phyloP scores from a whole-genome alignment of 768 basidiomycete genomes.

The Lentinus brumalis region DNA sequence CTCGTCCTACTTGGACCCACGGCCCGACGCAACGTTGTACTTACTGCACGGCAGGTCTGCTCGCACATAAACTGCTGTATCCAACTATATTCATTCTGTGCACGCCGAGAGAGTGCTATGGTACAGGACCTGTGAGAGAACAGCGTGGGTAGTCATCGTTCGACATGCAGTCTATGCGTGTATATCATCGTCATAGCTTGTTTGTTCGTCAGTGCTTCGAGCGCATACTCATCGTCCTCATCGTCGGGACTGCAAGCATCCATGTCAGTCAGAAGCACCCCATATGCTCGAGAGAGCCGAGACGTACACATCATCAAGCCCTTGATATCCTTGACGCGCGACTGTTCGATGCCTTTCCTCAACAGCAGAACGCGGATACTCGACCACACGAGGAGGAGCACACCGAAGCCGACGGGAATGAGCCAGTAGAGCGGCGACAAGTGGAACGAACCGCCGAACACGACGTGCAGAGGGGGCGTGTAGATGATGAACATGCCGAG shows the following conservation, averaged over 20 bases:
- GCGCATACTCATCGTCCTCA: conserved; percentile 65
- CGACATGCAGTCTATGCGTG: background rate
- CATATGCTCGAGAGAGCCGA: background rate
- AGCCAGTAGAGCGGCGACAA: conserved; percentile 70
- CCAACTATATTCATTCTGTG: background rate
- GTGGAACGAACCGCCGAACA: conserved; percentile 61
- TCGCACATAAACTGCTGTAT: too few relatives aligned
- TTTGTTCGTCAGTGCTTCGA: conserved; percentile 33
- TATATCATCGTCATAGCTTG: background rate
- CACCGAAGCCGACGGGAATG: conserved; percentile 61
- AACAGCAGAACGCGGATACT: conserved; percentile 59
- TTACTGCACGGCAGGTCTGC: too few relatives aligned
- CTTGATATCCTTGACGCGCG: conserved; percentile 63
- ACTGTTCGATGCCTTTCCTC: conserved; percentile 54
- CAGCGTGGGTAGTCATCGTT: background rate
- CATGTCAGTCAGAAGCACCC: background rate
- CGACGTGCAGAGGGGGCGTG: conserved; percentile 67
- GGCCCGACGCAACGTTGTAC: too few relatives aligned
- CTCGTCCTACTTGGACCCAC: too few relatives aligned
- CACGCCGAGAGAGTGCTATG: background rate
- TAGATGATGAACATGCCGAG: conserved; percentile 71
- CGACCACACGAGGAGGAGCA: conserved; percentile 57
- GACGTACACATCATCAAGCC: conserved; percentile 73
- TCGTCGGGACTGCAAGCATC: conserved; percentile 43
- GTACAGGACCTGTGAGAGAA: background rate